phyloP scores from a whole-genome alignment of 176 grass and related monocot species.

The Canna indica region DNA sequence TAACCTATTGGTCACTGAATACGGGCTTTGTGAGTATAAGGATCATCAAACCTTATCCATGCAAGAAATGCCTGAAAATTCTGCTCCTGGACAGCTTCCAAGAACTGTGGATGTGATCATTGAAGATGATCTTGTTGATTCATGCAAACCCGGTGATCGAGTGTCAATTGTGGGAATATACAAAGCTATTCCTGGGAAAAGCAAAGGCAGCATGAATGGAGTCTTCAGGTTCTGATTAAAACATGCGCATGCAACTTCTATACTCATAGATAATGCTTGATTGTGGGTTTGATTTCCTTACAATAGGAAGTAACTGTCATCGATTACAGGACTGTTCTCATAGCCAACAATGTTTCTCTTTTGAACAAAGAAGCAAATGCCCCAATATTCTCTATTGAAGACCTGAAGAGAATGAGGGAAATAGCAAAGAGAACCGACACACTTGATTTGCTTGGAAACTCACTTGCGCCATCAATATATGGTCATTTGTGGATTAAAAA shows the following conservation, averaged over 20 bases:
- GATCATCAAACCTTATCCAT: slow-evolving; percentile 93
- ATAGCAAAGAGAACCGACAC: slow-evolving; percentile 74
- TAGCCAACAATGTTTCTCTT: slow-evolving; percentile 84
- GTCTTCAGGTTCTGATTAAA: too few species aligned
- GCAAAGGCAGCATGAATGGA: slow-evolving; percentile 97
- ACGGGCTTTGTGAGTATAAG: slow-evolving; percentile 88
- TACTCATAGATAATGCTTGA: neutral
- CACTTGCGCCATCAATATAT: slow-evolving; percentile 92
- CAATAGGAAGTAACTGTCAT: neutral
- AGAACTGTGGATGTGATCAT: slow-evolving; percentile 89
- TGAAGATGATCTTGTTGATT: slow-evolving; percentile 96
- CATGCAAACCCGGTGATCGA: slow-evolving; percentile 91
- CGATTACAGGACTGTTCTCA: slow-evolving; percentile 89
- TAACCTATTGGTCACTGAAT: slow-evolving; percentile 86
- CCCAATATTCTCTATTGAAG: slow-evolving; percentile 68
- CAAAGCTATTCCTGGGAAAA: slow-evolving; percentile 93
- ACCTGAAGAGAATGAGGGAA: slow-evolving; percentile 83
- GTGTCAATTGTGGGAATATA: slow-evolving; percentile 88
- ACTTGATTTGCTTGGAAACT: slow-evolving; percentile 79
- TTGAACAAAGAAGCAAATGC: slow-evolving; percentile 96
- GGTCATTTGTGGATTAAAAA: slow-evolving; percentile 95
- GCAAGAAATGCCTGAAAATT: slow-evolving; percentile 98
- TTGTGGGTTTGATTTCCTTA: neutral
- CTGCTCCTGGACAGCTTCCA: slow-evolving; percentile 87
- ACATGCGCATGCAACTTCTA: too few species aligned